Percentiles rank a stretch among this genome's conserved stretches.
Evolutionary conservation across 768 basidiomycete genomes (phyloP).

Genomic region (Auriscalpium microsporum): DNA sequence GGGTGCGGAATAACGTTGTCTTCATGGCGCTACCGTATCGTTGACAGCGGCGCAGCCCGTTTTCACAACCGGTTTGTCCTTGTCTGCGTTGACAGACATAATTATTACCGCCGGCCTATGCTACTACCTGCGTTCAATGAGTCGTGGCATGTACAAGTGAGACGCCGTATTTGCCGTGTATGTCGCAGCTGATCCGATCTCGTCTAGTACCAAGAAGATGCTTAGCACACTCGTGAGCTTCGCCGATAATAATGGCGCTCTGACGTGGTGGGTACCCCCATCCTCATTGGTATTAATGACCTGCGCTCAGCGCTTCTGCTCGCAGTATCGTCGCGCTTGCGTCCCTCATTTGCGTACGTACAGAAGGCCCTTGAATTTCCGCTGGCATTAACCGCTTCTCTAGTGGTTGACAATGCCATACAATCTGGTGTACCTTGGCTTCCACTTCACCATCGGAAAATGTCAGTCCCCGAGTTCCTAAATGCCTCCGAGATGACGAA

Average conservation of each 20-base stretch:
- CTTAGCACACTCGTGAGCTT: constrained; percentile 5
- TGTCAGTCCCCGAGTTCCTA: neutral
- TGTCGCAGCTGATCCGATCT: neutral
- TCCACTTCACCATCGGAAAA: constrained; percentile 10
- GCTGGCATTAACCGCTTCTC: neutral
- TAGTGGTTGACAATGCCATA: constrained; percentile 6
- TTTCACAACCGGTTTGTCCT: constrained; percentile 1
- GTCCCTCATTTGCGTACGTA: constrained; percentile 1
- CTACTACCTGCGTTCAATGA: constrained; percentile 9
- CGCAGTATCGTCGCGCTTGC: constrained; percentile 5
- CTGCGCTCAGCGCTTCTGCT: neutral
- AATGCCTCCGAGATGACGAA: neutral
- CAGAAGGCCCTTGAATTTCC: neutral
- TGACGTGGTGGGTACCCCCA: constrained; percentile 5
- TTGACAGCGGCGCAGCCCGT: neutral
- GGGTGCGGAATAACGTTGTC: neutral
- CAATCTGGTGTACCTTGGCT: constrained; percentile 3
- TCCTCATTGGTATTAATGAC: no score
- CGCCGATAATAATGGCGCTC: constrained; percentile 5
- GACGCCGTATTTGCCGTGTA: neutral
- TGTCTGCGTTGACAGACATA: constrained; percentile 7
- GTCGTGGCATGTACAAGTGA: neutral
- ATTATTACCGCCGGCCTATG: constrained; percentile 4
- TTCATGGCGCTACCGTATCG: neutral
- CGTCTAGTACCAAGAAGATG: constrained; percentile 2